Evolutionary conservation across 192 early-diverging fungal species (phyloP).

Genomic region (Pilaira anomala): DNA sequence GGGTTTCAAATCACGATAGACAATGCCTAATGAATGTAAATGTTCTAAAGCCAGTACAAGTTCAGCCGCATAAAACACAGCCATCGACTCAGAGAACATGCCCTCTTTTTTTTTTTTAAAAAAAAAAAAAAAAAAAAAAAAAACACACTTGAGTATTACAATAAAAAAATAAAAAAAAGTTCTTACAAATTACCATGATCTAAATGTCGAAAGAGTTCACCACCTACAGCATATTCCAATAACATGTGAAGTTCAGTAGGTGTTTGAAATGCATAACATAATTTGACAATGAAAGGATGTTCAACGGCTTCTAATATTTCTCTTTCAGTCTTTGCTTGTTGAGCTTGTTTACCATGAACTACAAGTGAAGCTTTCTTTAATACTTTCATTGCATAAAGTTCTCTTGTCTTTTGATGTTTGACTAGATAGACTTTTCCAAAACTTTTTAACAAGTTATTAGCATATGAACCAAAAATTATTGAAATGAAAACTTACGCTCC

Average conservation of each 20-base stretch:
- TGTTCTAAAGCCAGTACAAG: conserved; percentile 82
- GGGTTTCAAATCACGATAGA: conserved; percentile 81
- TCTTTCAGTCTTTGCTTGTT: conserved; percentile 80
- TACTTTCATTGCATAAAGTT: conserved; percentile 89
- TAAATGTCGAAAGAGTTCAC: conserved; percentile 88
- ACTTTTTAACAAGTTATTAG: conserved; percentile 13
- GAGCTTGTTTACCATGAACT: conserved; percentile 69
- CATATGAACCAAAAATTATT: not conserved
- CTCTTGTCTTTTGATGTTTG: conserved; percentile 52
- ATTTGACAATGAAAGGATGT: conserved; percentile 93
- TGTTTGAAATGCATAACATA: conserved; percentile 92
- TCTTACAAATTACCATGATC: conserved; percentile 49
- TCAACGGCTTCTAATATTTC: conserved; percentile 81
- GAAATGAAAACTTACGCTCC: conserved; percentile 47
- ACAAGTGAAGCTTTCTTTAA: conserved; percentile 84
- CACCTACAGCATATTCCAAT: conserved; percentile 84
- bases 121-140: too few species aligned
- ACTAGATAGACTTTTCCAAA: conserved; percentile 88
- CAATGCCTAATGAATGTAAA: conserved; percentile 82
- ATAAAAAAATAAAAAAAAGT: not conserved
- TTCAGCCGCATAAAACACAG: conserved; percentile 85
- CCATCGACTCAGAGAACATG: conserved; percentile 73
- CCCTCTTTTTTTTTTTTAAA: conserved; percentile 34
- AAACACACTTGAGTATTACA: not conserved
- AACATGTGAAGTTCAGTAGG: conserved; percentile 80